Evolutionary conservation across 2,329 filamentous ascomycete genomes (phyloP), one percentile per base, ranked within the genome.

Genomic region (Cordyceps javanica): DNA sequence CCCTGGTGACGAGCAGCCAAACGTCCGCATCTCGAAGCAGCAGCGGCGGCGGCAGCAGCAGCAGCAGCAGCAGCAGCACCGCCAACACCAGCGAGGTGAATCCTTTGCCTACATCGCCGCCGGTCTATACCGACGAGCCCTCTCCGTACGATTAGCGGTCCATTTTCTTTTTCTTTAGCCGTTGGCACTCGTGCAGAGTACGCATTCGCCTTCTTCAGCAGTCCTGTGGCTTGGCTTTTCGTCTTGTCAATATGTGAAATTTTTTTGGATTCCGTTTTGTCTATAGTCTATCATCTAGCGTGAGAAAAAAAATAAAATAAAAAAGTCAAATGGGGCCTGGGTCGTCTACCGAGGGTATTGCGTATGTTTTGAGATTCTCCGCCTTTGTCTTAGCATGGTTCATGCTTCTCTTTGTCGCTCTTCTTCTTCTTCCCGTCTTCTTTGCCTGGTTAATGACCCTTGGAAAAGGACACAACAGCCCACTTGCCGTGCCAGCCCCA

Each of bases 401-500:
- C n/a, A n/a, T n/a, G 19, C 19, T 30, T 38, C 32, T 26, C 30
- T 8, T n/a, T 36, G 3, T 30, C 16, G 16, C 13, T 11, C 3
- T 21, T 19, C 41, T 50, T 28, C 5, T 32, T 19, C 21, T 14
- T 10, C 3, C 5, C 26, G 13, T 23, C 10, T 19, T 38, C 21
- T 8, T 26, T 30, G 16, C 44, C 13, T 0, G 16, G 61, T 64
- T 63, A 72, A 36, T 65, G 63, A 8, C 69, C 71, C 44, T 71
- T 60, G 5, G 72, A 75, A 9, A 75, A 62, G 51, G 65, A 91
- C 5, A 96, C 86, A n/a, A 97, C 91, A 6, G 93, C 93, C 89
- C 90, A 97, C 73, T 97, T 97, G 42, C 93, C 93, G 67, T 84
- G 89, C 92, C 92, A 97, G 0, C 91, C 92, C 93, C 93, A 97